Conservation (phyloP, 345 rosid species). For the Brassica rapa region DNA sequence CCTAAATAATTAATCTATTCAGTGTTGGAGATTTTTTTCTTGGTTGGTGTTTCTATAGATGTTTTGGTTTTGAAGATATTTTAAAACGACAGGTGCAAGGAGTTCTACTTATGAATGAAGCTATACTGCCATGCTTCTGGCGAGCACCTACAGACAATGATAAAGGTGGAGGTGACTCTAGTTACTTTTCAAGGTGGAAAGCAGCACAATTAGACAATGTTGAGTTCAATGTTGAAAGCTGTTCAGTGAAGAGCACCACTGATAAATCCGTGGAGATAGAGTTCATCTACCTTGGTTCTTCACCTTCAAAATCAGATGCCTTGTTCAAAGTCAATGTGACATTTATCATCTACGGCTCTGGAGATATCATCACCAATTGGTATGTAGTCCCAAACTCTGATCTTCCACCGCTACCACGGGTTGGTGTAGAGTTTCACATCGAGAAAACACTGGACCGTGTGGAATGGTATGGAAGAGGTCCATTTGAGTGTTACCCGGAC, state of each 20-base stretch:
- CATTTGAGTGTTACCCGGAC: slow-evolving; percentile 97
- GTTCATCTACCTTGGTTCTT: slow-evolving; percentile 50
- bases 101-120: slow-evolving; percentile 61
- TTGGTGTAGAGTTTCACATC: slow-evolving; percentile 79
- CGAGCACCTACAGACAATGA: slow-evolving; percentile 97
- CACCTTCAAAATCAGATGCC: slow-evolving; percentile 39
- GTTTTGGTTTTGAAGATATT: slow-evolving; percentile 11
- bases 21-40: not conserved
- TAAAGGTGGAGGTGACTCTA: slow-evolving; percentile 77
- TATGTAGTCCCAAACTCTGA: slow-evolving; percentile 57
- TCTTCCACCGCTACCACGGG: slow-evolving; percentile 92
- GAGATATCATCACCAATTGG: slow-evolving; percentile 73
- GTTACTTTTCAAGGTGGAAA: slow-evolving; percentile 88
- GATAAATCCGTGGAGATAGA: slow-evolving; percentile 54
- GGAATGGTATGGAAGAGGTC: slow-evolving; percentile 93
- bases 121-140: slow-evolving; percentile 92
- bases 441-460: slow-evolving; percentile 68
- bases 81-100: slow-evolving; percentile 65
- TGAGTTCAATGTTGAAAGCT: slow-evolving; percentile 59
- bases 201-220: slow-evolving; percentile 60
- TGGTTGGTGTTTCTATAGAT: slow-evolving; percentile 8
- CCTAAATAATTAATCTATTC: too few relatives aligned
- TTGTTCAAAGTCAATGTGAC: slow-evolving; percentile 59
- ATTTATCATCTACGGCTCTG: slow-evolving; percentile 67
- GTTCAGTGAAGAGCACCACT: slow-evolving; percentile 51